Conservation (phyloP, 2,329 filamentous ascomycete genomes). For the Plectosphaerella sp. region DNA sequence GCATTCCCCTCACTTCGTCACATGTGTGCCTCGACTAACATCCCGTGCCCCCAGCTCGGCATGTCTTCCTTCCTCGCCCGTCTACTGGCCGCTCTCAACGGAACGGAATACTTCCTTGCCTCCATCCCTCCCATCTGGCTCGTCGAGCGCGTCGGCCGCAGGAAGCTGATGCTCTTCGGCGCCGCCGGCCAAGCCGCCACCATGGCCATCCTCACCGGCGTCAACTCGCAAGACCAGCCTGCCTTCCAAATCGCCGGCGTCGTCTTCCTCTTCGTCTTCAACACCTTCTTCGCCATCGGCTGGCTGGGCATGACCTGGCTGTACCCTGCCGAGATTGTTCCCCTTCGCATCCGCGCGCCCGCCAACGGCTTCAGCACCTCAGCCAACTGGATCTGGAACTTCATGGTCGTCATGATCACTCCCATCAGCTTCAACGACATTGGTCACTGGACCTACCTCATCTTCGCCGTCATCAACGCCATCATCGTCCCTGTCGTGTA, state of each 20-base stretch:
- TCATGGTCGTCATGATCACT: slow-evolving; percentile 60
- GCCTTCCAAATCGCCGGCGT: slow-evolving; percentile 23
- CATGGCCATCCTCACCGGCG: slow-evolving; percentile 59
- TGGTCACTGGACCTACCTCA: slow-evolving; percentile 56
- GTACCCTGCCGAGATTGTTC: slow-evolving; percentile 57
- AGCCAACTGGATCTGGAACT: slow-evolving; percentile 61
- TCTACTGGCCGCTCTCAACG: slow-evolving; percentile 51
- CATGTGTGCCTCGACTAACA: slow-evolving; percentile 5
- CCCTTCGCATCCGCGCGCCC: slow-evolving; percentile 54
- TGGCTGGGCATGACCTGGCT: slow-evolving; percentile 61
- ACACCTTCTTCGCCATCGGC: slow-evolving; percentile 55
- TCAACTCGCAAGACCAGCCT: slow-evolving; percentile 23
- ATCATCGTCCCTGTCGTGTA: slow-evolving; percentile 54
- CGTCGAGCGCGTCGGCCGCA: slow-evolving; percentile 62
- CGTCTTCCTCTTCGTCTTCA: slow-evolving; percentile 58
- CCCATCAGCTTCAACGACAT: slow-evolving; percentile 55
- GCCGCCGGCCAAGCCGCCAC: slow-evolving; percentile 57
- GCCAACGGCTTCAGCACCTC: slow-evolving; percentile 52
- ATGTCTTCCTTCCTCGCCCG: slow-evolving; percentile 51
- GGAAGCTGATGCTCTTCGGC: slow-evolving; percentile 69
- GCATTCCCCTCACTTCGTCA: neutral
- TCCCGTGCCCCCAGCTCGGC: slow-evolving; percentile 38
- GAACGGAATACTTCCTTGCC: slow-evolving; percentile 39
- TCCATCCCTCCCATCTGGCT: slow-evolving; percentile 59
- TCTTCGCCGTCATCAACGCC: slow-evolving; percentile 63